Conservation (phyloP, 2,329 filamentous ascomycete species). For the Colletotrichum agaves region DNA sequence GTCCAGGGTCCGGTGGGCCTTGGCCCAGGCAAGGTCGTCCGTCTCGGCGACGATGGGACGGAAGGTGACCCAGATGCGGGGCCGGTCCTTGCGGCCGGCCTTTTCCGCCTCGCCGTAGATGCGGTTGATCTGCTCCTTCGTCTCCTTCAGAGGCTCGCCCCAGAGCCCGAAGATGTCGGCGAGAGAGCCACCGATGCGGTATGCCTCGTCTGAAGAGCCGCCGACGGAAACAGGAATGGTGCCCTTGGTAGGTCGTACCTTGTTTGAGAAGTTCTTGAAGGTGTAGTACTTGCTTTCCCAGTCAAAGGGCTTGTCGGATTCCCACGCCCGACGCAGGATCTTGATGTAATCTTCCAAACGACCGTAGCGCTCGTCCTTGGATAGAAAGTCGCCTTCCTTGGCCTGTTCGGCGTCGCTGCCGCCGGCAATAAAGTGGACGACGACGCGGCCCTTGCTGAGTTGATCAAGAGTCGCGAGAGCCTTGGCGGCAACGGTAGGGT, state of each 20-base stretch:
- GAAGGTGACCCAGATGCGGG: conserved; percentile 73
- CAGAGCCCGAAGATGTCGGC: conserved; percentile 73
- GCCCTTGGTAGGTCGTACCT: conserved; percentile 63
- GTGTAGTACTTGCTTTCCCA: conserved; percentile 70
- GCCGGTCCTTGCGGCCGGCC: conserved; percentile 64
- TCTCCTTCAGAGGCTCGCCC: conserved; percentile 73
- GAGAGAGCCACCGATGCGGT: conserved; percentile 66
- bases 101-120: conserved; percentile 69
- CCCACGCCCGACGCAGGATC: conserved; percentile 69
- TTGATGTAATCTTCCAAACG: conserved; percentile 71
- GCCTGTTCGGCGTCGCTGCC: conserved; percentile 70
- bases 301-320: conserved; percentile 66
- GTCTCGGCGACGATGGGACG: conserved; percentile 70
- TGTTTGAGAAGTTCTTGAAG: conserved; percentile 68
- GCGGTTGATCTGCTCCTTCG: conserved; percentile 69
- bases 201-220: conserved; percentile 68
- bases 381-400: conserved; percentile 68
- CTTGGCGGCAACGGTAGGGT: conserved; percentile 71
- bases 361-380: conserved; percentile 67
- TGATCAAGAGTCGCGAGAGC: conserved; percentile 70
- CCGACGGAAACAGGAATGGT: conserved; percentile 68
- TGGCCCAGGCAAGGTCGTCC: conserved; percentile 70
- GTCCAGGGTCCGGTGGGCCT: conserved; percentile 67
- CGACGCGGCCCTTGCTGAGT: conserved; percentile 65
- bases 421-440: conserved; percentile 72